Evolutionary conservation across 768 basidiomycete species (phyloP), one percentile per base, ranked within the genome.

Genomic region (Tremella fuciformis): DNA sequence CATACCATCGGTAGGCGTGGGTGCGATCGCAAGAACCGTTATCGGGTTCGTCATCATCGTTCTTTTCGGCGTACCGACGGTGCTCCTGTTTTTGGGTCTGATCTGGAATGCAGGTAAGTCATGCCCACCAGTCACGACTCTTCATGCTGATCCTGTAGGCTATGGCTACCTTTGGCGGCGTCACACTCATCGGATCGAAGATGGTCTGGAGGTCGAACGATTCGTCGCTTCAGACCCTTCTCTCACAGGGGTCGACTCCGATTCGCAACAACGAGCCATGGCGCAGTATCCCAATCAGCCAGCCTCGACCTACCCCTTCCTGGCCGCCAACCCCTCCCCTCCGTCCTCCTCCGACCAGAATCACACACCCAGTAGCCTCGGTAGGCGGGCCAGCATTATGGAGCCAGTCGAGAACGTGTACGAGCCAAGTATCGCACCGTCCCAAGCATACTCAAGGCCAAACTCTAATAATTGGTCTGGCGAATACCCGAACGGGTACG

Each of bases 21-120:
- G 80, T 16, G 81, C 91, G 40, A 94, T 94, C 65, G 85, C 88
- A 1, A 84, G 91, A 18, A 87, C 88, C 1, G 86, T 83, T 34
- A 85, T 96, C 56, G 91, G 90, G 19, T 81, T 88, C 57, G 82
- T 90, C 61, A 81, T 84, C 39, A 84, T 85, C 13, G 83, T 87
- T 29, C 80, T 91, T 38, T 87, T 84, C 73, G 86, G 87, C 13
- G 77, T 89, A 39, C 82, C 88, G 0, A 81, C 88, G 26, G 59
- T 92, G 47, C 76, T 89, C 55, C 80, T 88, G 68, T 82, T 88
- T 71, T 64, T 86, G 69, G 89, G 89, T 68, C 78, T 85, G 44
- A 63, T 84, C 44, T 77, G 84, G 76, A 83, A 87, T 53, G 42
- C 67, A 11, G 71, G 71, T 69, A 41, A 60, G 69, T 65, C 37